Percentiles rank a stretch among this genome's conserved stretches.
These are phyloP conservation scores for Sporothrix protearum DNA, from an alignment of 2,329 filamentous ascomycete genomes.

Conservation along the genomic window DNA sequence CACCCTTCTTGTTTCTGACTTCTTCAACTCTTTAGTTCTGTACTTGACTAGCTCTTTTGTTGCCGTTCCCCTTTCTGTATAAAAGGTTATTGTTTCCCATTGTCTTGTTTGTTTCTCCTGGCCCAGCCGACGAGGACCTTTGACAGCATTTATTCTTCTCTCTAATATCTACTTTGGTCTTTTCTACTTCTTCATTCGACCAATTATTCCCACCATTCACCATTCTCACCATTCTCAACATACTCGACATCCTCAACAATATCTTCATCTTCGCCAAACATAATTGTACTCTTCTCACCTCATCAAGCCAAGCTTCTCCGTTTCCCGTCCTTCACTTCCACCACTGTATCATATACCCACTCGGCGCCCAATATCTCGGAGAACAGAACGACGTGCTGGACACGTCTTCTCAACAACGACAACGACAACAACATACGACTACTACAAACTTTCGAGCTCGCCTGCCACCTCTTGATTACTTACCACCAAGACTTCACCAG, in stretches of 20 bases:
- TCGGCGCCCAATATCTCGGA: neutral
- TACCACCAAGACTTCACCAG: neutral
- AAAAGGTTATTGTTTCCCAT: conserved; percentile 7
- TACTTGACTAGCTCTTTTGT: neutral
- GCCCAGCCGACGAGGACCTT: neutral
- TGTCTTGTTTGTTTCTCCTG: conserved; percentile 4
- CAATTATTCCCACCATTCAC: neutral
- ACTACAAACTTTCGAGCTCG: neutral
- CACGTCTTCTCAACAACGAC: neutral
- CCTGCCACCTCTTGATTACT: neutral
- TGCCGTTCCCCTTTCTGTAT: neutral
- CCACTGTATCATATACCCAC: neutral
- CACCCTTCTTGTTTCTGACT: neutral
- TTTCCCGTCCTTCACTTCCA: neutral
- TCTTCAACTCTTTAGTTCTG: neutral
- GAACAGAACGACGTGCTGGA: conserved; percentile 5
- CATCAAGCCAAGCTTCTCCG: neutral
- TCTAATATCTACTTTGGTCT: neutral
- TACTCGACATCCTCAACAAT: neutral
- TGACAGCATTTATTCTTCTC: neutral
- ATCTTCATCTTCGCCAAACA: neutral
- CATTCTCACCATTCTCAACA: neutral
- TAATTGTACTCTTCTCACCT: neutral
- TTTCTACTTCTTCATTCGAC: neutral
- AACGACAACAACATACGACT: neutral